These are phyloP conservation scores for Smittium culicis DNA, from an alignment of 371 early-diverging fungal genomes.

Conservation along the genomic window DNA sequence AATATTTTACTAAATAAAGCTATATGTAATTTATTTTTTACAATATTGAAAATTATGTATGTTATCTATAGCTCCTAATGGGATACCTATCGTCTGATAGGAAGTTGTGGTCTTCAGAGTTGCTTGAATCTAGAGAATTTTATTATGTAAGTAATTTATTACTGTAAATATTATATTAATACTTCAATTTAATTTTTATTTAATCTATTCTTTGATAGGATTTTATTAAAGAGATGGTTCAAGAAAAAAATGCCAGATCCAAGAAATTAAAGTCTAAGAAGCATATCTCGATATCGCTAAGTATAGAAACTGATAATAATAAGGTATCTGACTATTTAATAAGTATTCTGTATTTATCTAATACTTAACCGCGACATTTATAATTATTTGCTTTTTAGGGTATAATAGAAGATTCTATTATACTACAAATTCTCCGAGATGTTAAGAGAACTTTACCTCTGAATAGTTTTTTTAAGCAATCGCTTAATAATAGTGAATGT, in stretches of 20 bases:
- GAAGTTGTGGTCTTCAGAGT: slow-evolving; percentile 41
- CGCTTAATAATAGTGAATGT: too few species aligned
- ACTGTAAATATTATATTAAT: not conserved
- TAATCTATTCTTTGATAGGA: not conserved
- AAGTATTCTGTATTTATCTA: too few species aligned
- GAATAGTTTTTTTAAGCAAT: not conserved
- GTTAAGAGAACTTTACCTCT: not conserved
- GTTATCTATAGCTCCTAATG: slow-evolving; percentile 38
- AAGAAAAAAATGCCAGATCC: not conserved
- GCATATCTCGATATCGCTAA: not conserved
- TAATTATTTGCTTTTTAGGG: too few species aligned
- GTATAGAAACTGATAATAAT: too few species aligned
- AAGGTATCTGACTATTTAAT: too few species aligned
- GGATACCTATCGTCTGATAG: slow-evolving; percentile 63
- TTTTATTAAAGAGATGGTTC: slow-evolving; percentile 5
- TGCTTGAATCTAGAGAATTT: slow-evolving; percentile 36
- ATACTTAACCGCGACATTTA: too few species aligned
- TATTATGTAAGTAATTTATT: slow-evolving; percentile 29
- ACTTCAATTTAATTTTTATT: not conserved
- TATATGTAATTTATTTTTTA: too few species aligned
- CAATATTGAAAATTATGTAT: too few species aligned
- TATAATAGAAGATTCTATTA: not conserved
- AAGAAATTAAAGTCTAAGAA: not conserved
- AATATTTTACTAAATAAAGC: not conserved
- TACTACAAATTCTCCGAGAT: not conserved